phyloP scores from a whole-genome alignment of 2,329 filamentous ascomycete species.

The Anthostomella pinea region DNA sequence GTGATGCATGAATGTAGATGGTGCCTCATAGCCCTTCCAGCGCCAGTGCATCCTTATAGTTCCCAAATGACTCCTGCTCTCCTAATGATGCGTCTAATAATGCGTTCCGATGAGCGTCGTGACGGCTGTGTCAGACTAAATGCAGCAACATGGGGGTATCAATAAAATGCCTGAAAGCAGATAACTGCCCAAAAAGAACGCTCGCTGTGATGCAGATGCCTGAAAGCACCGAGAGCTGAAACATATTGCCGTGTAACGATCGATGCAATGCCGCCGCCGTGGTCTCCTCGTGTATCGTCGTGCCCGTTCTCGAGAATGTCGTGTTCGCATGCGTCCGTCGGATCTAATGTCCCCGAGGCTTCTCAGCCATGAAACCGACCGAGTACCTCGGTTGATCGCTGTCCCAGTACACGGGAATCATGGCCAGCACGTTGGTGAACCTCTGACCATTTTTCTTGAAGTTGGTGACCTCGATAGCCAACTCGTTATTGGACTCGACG shows the following conservation, averaged over 20 bases:
- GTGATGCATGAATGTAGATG: no score
- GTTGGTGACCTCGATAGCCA: slow-evolving; percentile 63
- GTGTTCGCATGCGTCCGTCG: background rate
- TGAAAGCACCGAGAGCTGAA: slow-evolving; percentile 16
- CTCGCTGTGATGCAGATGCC: slow-evolving; percentile 15
- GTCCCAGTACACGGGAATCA: slow-evolving; percentile 75
- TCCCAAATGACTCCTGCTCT: no score
- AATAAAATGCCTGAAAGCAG: no score
- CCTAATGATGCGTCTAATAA: no score
- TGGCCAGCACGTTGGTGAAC: slow-evolving; percentile 81
- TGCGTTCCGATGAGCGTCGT: no score
- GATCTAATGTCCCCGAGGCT: slow-evolving; percentile 22
- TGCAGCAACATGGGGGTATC: no score
- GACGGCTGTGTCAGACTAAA: no score
- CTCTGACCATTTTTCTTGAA: slow-evolving; percentile 76
- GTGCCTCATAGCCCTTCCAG: no score
- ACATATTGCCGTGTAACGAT: no score
- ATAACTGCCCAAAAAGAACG: background rate
- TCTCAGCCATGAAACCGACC: slow-evolving; percentile 74
- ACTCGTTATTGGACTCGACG: slow-evolving; percentile 42
- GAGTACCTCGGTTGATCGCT: slow-evolving; percentile 65
- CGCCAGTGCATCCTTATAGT: no score
- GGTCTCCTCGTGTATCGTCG: no score
- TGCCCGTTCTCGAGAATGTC: background rate
- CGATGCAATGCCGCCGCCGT: no score